These are phyloP conservation scores for Sarocladium strictum DNA, from an alignment of 2,329 filamentous ascomycete species.

Conservation along the genomic window DNA sequence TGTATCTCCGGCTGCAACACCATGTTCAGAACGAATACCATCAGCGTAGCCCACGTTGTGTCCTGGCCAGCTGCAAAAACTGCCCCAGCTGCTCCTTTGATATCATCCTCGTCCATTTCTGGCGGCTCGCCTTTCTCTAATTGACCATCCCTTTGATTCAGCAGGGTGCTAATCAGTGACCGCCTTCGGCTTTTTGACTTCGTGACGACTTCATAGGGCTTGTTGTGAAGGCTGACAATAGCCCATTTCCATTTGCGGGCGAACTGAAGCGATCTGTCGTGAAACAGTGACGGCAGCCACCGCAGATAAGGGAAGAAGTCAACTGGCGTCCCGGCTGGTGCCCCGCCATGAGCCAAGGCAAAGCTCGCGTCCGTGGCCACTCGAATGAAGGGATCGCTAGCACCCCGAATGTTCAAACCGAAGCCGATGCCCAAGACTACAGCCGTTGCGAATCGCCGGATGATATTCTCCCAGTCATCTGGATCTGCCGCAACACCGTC, in stretches of 20 bases:
- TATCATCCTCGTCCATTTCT: conserved; percentile 34
- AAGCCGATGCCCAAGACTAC: conserved; percentile 38
- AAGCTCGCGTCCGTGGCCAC: conserved; percentile 27
- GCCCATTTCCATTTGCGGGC: conserved; percentile 24
- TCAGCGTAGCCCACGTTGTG: conserved; percentile 36
- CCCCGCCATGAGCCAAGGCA: conserved; percentile 22
- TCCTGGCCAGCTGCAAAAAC: conserved; percentile 42
- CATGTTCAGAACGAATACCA: conserved; percentile 40
- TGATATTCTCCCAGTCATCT: conserved; percentile 28
- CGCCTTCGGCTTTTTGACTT: conserved; percentile 16
- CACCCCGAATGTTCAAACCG: conserved; percentile 30
- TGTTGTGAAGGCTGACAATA: conserved; percentile 35
- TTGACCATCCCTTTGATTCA: conserved; percentile 19
- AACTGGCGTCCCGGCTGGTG: conserved; percentile 30
- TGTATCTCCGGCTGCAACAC: conserved; percentile 37
- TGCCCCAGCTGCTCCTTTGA: conserved; percentile 43
- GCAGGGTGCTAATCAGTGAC: conserved; percentile 21
- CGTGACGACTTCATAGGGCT: conserved; percentile 33
- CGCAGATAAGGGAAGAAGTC: conserved; percentile 42
- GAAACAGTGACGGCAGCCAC: conserved; percentile 32
- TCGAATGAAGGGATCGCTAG: conserved; percentile 34
- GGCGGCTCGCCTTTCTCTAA: conserved; percentile 20
- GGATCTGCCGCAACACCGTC: conserved; percentile 25
- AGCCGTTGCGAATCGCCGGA: conserved; percentile 33
- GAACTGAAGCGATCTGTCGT: conserved; percentile 24